Conservation (phyloP, 129 eudicot genomes). For the Flaveria linearis region DNA sequence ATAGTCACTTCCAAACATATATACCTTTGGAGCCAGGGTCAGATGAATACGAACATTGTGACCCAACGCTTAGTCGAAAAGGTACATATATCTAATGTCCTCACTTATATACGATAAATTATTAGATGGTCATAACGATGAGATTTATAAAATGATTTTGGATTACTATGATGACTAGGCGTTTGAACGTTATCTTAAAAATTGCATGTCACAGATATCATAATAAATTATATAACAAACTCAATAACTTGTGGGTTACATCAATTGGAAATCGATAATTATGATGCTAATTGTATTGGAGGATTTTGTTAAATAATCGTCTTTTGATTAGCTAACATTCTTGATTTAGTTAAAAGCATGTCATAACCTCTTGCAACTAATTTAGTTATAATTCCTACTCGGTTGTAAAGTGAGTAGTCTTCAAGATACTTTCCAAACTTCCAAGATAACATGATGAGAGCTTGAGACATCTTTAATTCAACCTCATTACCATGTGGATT, state of each 20-base stretch:
- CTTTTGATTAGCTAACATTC: no score
- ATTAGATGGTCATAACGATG: not conserved
- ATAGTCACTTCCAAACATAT: constrained; percentile 28
- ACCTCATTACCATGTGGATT: no score
- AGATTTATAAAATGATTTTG: not conserved
- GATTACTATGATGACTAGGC: not conserved
- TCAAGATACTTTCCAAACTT: no score
- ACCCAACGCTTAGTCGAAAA: constrained; percentile 28
- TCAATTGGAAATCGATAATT: not conserved
- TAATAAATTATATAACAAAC: not conserved
- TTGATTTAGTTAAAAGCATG: no score
- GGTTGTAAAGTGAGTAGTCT: no score
- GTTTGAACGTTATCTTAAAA: not conserved
- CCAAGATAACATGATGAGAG: no score
- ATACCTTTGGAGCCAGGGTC: constrained; percentile 36
- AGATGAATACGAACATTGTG: constrained; percentile 27
- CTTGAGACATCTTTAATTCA: no score
- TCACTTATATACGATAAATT: not conserved
- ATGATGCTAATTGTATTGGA: not conserved
- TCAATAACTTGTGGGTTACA: not conserved
- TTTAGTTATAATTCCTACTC: no score
- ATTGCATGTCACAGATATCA: not conserved
- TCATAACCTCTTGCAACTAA: no score
- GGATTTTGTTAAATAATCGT: not conserved
- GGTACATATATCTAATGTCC: constrained; percentile 5